Percentiles rank a stretch among this genome's conserved stretches.
Conservation (phyloP, 148 eudicot genomes). For the Talinum fruticosum region DNA sequence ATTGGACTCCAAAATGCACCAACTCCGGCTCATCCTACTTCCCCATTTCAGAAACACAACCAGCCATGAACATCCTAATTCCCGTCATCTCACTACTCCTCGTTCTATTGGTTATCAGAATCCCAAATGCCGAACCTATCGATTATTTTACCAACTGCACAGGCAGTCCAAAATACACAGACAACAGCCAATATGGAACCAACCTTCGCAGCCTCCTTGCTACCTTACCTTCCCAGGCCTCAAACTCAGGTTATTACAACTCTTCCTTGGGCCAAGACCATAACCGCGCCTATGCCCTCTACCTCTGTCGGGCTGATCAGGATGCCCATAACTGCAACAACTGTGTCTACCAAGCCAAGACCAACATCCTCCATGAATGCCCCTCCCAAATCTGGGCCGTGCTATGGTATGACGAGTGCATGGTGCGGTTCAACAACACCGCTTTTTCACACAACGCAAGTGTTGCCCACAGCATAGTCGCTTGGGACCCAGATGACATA, state of each 20-base stretch:
- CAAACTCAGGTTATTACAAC: slow-evolving; percentile 9
- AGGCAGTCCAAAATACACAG: slow-evolving; percentile 14
- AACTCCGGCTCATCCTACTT: too few relatives aligned
- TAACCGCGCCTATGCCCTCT: slow-evolving; percentile 8
- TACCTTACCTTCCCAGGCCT: slow-evolving; percentile 3
- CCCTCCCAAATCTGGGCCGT: slow-evolving; percentile 21
- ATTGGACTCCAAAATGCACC: too few relatives aligned
- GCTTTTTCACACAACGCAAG: slow-evolving; percentile 7
- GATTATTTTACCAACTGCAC: slow-evolving; percentile 21
- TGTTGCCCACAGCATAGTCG: not conserved
- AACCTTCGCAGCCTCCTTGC: slow-evolving; percentile 16
- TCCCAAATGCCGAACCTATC: slow-evolving; percentile 6
- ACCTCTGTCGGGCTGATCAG: slow-evolving; percentile 15
- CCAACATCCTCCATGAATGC: slow-evolving; percentile 8
- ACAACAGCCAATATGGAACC: slow-evolving; percentile 16
- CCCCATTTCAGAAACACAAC: not conserved
- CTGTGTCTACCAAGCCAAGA: slow-evolving; percentile 23
- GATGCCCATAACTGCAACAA: slow-evolving; percentile 10
- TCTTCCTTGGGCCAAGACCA: slow-evolving; percentile 15
- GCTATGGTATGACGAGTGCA: slow-evolving; percentile 21
- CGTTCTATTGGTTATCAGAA: not conserved
- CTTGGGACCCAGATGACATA: slow-evolving; percentile 1
- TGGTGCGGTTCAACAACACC: slow-evolving; percentile 25
- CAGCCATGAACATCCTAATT: slow-evolving; percentile 5
- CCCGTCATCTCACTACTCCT: not conserved